A percentile compares a stretch with the other conserved stretches of the same genome.
Evolutionary conservation across 345 rosid genomes (phyloP).

Genomic region (Salix dunnii): DNA sequence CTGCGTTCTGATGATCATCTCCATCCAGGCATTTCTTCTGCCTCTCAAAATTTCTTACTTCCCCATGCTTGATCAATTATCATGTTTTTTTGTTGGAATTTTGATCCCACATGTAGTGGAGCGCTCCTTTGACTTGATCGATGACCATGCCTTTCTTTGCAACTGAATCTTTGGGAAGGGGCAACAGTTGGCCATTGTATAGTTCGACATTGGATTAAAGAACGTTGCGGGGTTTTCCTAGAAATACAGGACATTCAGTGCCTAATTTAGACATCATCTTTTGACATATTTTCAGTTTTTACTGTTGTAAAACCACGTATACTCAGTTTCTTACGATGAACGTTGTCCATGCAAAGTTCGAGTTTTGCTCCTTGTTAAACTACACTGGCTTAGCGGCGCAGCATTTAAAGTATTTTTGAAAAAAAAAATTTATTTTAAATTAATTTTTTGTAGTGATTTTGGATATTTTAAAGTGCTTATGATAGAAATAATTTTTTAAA

Average conservation of each 20-base stretch:
- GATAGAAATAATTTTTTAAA: too few species aligned
- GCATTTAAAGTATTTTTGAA: too few species aligned
- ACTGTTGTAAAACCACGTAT: too few species aligned
- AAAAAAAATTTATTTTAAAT: too few species aligned
- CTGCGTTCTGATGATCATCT: not conserved
- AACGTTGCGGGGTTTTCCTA: too few species aligned
- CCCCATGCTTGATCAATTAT: not conserved
- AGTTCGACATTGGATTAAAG: not conserved
- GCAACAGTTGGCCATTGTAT: not conserved
- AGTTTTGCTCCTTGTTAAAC: not conserved
- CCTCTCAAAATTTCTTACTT: not conserved
- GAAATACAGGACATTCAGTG: not conserved
- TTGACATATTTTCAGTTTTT: not conserved
- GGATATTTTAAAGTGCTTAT: too few species aligned
- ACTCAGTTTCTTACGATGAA: not conserved
- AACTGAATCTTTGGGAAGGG: not conserved
- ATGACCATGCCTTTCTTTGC: not conserved
- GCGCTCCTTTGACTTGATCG: not conserved
- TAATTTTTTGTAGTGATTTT: too few species aligned
- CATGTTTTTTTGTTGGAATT: not conserved
- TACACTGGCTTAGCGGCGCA: not conserved
- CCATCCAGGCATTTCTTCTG: not conserved
- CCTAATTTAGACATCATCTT: not conserved
- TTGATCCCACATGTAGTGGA: not conserved
- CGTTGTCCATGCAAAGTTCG: not conserved